These are phyloP conservation scores for Haematococcus sp. DNA, from an alignment of 139 green algal genomes.

Conservation along the genomic window DNA sequence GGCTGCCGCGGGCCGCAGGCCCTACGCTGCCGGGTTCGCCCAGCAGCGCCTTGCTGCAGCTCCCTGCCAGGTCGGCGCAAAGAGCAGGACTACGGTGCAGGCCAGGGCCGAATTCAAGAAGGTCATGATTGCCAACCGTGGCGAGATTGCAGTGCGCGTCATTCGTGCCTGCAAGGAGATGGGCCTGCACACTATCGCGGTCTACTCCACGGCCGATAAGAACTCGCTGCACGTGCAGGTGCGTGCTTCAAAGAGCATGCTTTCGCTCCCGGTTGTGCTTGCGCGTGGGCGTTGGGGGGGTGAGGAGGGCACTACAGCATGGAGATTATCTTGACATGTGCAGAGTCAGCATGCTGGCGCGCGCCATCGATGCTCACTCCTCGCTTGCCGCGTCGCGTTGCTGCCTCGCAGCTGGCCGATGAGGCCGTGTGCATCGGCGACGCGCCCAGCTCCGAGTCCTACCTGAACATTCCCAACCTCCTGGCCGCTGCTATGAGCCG, in stretches of 20 bases:
- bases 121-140: slow-evolving; percentile 90
- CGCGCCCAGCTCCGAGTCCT: slow-evolving; percentile 79
- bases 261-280: too few species aligned
- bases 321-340: too few species aligned
- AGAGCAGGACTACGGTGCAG: too few species aligned
- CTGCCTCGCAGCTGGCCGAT: slow-evolving; percentile 76
- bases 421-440: slow-evolving; percentile 94
- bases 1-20: too few species aligned
- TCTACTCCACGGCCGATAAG: slow-evolving; percentile 88
- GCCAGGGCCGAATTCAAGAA: slow-evolving; percentile 24
- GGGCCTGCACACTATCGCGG: slow-evolving; percentile 84
- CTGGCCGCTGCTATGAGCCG: slow-evolving; percentile 84
- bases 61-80: too few species aligned
- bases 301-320: too few species aligned
- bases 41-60: too few species aligned
- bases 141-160: slow-evolving; percentile 92
- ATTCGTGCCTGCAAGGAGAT: slow-evolving; percentile 93
- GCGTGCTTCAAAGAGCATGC: not conserved
- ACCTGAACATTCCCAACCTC: slow-evolving; percentile 94
- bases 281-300: too few species aligned
- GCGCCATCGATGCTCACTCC: not conserved
- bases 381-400: not conserved
- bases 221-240: slow-evolving; percentile 86
- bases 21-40: too few species aligned
- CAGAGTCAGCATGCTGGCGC: too few species aligned